Evolutionary conservation across 2,329 filamentous ascomycete genomes (phyloP), one percentile per base, ranked within the genome.

Genomic region (Sporothrix inflata): DNA sequence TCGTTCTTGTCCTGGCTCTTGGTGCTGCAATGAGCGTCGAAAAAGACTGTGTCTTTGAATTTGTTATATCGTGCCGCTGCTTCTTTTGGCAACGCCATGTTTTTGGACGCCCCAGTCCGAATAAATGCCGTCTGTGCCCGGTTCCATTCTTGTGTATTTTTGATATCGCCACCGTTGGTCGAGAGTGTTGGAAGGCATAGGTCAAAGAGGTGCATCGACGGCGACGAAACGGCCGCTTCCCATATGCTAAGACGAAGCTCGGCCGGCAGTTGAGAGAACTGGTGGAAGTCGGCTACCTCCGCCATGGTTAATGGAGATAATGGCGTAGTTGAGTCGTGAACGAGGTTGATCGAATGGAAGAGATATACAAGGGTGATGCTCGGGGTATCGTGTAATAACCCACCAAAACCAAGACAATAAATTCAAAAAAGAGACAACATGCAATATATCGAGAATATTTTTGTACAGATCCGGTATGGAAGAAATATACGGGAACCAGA

Each of bases 161-260:
- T 9, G 68, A 24, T 0, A 38, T 49, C 2, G 21, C 12, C 24
- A 19, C 21, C 24, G 11, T 70, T 65, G n/a, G n/a, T n/a, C n/a
- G n/a, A n/a, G n/a, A n/a, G n/a, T 11, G 9, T n/a, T 2, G 76
- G 75, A 4, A 73, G 60, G 30, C 75, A 74, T 19, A 76, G 57
- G 42, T 76, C 75, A 30, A 76, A 77, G 57, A 76, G 40, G 53
- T 77, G 76, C 72, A 77, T 76, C 19, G 75, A 72, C 34, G 76
- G 76, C 14, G 68, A 60, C 27, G 72, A 30, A n/a, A 71, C 66
- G 11, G 73, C 72, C 0, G 74, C 74, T 9, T 75, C 72, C 77
- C 76, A 78, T 47, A 77, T 73, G 38, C 73, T 69, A 16, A 77
- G 72, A 38, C 75, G 76, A 9, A 78, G 71, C 70, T 78, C 77